Evolutionary conservation across 1,284 basidiomycete species (phyloP).

Genomic region (Cryptococcus hybrid): DNA sequence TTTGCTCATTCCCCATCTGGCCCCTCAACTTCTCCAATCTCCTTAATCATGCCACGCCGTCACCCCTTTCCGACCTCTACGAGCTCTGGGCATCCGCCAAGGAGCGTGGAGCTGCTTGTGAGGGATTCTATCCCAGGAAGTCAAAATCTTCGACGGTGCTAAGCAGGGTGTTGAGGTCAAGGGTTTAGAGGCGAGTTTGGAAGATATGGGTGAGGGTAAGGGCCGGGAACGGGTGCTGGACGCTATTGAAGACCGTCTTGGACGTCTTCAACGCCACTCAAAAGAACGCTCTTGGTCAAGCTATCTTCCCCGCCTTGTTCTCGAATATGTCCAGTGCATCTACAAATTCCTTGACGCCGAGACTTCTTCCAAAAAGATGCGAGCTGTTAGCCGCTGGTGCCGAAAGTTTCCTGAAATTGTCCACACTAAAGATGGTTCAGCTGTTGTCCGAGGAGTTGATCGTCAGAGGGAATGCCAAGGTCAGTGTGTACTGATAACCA

Average conservation of each 20-base stretch:
- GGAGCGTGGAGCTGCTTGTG: constrained; percentile 71
- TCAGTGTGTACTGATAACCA: constrained; percentile 27
- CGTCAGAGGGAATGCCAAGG: constrained; percentile 58
- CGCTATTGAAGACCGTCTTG: constrained; percentile 58
- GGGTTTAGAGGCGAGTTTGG: constrained; percentile 65
- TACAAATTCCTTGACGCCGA: constrained; percentile 44
- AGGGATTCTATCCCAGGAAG: constrained; percentile 78
- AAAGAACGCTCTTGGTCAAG: constrained; percentile 78
- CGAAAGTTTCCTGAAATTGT: constrained; percentile 82
- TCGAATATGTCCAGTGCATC: constrained; percentile 48
- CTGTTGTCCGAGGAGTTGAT: constrained; percentile 76
- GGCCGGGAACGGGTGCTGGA: constrained; percentile 64
- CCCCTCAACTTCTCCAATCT: constrained; percentile 68
- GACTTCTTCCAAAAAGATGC: constrained; percentile 47
- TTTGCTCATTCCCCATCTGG: constrained; percentile 70
- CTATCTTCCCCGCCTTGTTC: constrained; percentile 69
- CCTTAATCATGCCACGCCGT: constrained; percentile 80
- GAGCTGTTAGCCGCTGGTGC: constrained; percentile 36
- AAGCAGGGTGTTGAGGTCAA: constrained; percentile 37
- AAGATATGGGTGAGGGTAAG: constrained; percentile 60
- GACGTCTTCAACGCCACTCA: constrained; percentile 89
- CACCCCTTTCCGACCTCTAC: constrained; percentile 75
- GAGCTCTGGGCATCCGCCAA: constrained; percentile 80
- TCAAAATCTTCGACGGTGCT: constrained; percentile 71
- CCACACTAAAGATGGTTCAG: constrained; percentile 84